Base-by-base conservation (phyloP, 257 asterid species). In the Paraleonurus japonicus region DNA sequence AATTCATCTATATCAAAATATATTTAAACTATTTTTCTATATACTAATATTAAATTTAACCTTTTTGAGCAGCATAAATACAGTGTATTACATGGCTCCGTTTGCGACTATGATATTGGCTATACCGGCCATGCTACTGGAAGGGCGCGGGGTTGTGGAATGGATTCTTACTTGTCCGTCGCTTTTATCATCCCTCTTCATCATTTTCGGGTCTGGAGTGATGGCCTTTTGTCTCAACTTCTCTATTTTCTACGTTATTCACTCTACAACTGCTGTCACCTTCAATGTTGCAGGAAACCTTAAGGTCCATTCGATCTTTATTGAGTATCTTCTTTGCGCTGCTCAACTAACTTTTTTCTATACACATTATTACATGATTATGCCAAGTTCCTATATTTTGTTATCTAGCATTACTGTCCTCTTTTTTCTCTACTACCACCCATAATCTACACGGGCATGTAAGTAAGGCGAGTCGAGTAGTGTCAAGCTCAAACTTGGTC, bases 231-330 rank as follows among this genome's bases (percentile, higher is more conserved):
- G 96, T 80, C 94, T 94, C 61, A 94, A 92, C 80, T 94, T 94
- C 82, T 94, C 97, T 7, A 93, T 93, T 79, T 93, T 93, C 75
- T 93, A 93, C 32, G 98, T 93, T 68, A 93, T 93, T 70, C 99
- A 92, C 85, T 91, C 99, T 48, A 94, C 99, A 8, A 89, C 97
- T 39, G 99, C 99, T 13, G 98, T 94, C 62, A 94, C 99, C 65
- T 94, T 94, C 84, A 94, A 94, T 70, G 99, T 94, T 61, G 99
- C 99, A 5, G 99, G 99, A 85, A 94, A 94, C 74, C 95, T 94
- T 10, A 94, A 94, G 99, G 99, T 94, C 27, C 22, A 69, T 30
- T n/a, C 53, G 5, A 45, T 24, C 26, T 10, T 11, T 60, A 23
- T 54, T 73, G 58, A 35, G 8, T 48, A 63, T 63, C 16, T 19